Base-by-base conservation (phyloP, 352 stramenopile genomes). In the Phytopythium kandeliae region DNA sequence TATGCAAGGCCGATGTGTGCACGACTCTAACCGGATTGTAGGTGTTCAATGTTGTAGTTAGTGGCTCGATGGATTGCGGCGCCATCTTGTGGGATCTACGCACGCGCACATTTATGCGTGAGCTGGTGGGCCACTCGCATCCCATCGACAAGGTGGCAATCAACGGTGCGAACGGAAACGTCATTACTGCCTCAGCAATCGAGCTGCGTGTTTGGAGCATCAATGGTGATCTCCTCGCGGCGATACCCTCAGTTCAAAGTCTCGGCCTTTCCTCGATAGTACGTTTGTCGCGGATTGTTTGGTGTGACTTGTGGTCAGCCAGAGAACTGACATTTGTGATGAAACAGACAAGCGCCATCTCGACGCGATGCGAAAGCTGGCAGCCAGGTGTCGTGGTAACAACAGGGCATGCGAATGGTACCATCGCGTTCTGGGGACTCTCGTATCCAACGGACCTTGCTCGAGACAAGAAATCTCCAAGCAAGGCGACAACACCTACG, bases 141-240 rank as follows among this genome's bases (percentile, higher is more conserved):
- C 62, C 74, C 2, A 67, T 89, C n/a, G 38, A 48, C 6, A 68
- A 85, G 19, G 74, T 87, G 12, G 70, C 60, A 0, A 87, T 92
- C 57, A 92, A 92, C 57, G 63, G 71, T 17, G 60, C 79, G 3
- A 89, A 77, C 42, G 78, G 72, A 6, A 87, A 87, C 51, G 37
- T 92, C 6, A 17, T 87, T 13, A 85, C 80, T 3, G 56, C 66
- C 5, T 82, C 81, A 4, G 43, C 49, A 5, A 57, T 59, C 0
- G 78, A 92, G 42, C 15, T 92, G 8, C 77, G 81, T 4, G 37
- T 89, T 2, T 92, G 81, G 81, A 89, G 78, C 54, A 79, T 92
- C 43, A 92, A 92, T 25, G 81, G 81, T 1, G 81, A 92, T 45
- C 58, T 92, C 8, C 58, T 92, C 6, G 78, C 78, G 7, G 67